Percentiles rank a stretch among this genome's conserved stretches.
Conservation (phyloP, 306 rosid genomes). For the Amphicarpaea edgeworthii region DNA sequence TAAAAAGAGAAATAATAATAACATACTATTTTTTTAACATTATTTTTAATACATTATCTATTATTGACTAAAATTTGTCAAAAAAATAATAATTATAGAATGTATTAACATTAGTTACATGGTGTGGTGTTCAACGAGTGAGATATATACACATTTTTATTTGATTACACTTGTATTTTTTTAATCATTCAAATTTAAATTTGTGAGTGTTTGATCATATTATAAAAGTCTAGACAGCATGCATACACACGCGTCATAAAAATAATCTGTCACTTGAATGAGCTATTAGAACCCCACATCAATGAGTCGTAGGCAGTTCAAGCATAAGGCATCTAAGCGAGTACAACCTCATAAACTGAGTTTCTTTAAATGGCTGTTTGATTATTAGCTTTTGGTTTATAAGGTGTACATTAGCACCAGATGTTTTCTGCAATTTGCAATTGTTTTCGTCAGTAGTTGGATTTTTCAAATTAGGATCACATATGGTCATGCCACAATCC, state of each 20-base stretch:
- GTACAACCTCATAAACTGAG: conserved; percentile 98
- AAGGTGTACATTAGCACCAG: conserved; percentile 57
- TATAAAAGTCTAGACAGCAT: conserved; percentile 37
- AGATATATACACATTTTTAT: neutral
- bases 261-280: conserved; percentile 41
- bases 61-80: neutral
- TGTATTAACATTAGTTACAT: too few species aligned
- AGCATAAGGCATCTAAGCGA: conserved; percentile 91
- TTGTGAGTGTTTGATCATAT: conserved; percentile 19
- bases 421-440: conserved; percentile 49
- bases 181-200: conserved; percentile 2
- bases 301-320: too few species aligned
- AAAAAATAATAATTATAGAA: too few species aligned
- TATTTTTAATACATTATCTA: neutral
- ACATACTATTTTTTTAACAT: too few species aligned
- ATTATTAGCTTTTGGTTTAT: conserved; percentile 88
- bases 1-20: too few species aligned
- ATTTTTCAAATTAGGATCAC: conserved; percentile 67
- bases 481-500: conserved; percentile 98
- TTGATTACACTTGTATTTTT: neutral
- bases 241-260: conserved; percentile 17
- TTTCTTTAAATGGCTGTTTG: conserved; percentile 81
- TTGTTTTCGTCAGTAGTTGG: conserved; percentile 48
- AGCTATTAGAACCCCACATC: conserved; percentile 30
- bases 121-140: neutral